These are phyloP conservation scores for Gelatoporia subvermispora DNA, from an alignment of 768 basidiomycete species.

Conservation along the genomic window DNA sequence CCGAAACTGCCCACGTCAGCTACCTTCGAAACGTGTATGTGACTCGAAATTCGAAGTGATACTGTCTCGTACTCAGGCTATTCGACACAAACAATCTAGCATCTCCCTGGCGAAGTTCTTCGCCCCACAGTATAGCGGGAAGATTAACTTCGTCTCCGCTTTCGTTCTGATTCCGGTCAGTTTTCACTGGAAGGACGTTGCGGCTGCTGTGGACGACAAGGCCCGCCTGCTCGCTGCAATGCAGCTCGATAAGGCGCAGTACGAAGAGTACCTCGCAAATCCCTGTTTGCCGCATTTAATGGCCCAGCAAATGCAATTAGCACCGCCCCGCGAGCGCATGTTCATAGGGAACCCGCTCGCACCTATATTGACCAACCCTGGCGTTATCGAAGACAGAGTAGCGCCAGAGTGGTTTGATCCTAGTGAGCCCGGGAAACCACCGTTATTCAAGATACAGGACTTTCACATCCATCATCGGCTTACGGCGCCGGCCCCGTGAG, in stretches of 20 bases:
- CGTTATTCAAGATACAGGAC: not conserved
- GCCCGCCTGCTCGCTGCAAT: not conserved
- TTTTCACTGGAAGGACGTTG: not conserved
- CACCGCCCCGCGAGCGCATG: not conserved
- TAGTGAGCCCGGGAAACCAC: not conserved
- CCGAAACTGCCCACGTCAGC: not conserved
- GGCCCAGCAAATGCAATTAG: not conserved
- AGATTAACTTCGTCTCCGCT: not conserved
- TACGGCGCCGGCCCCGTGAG: not conserved
- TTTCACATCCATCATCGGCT: not conserved
- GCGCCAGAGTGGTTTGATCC: not conserved
- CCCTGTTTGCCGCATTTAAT: constrained; percentile 1
- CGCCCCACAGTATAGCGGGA: not conserved
- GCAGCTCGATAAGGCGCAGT: not conserved
- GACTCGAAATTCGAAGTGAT: not conserved
- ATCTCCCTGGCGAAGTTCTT: not conserved
- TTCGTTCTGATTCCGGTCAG: not conserved
- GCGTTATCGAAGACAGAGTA: not conserved
- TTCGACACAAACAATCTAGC: not conserved
- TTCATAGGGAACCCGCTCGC: not conserved
- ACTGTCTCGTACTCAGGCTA: not conserved
- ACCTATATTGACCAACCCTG: not conserved
- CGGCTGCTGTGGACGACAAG: no score
- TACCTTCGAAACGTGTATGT: not conserved
- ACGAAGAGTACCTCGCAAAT: not conserved